Percentiles rank a stretch among this genome's conserved stretches.
Evolutionary conservation across 495 filamentous ascomycete genomes (phyloP).

Genomic region (Penicillium alfredii): DNA sequence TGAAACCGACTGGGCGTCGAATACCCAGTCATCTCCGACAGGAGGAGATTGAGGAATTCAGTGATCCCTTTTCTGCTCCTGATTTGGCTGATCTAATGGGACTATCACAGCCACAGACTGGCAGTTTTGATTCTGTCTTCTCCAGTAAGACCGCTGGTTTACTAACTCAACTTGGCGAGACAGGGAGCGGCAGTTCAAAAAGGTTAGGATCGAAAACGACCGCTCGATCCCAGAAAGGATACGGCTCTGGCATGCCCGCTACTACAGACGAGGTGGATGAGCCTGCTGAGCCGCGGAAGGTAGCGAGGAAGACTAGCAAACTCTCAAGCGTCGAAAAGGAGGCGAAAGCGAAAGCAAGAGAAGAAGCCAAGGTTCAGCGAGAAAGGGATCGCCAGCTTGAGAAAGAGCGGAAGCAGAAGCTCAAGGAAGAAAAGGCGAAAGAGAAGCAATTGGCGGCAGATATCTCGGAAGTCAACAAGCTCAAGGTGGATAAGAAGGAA

Average conservation of each 20-base stretch:
- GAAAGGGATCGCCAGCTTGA: slow-evolving; percentile 38
- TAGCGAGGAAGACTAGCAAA: slow-evolving; percentile 28
- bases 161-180: slow-evolving; percentile 26
- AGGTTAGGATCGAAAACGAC: slow-evolving; percentile 4
- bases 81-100: slow-evolving; percentile 29
- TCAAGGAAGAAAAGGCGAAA: slow-evolving; percentile 51
- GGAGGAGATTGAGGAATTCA: slow-evolving; percentile 36
- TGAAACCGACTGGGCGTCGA: slow-evolving; percentile 6
- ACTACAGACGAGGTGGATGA: slow-evolving; percentile 23
- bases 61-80: slow-evolving; percentile 27
- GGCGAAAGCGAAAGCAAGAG: slow-evolving; percentile 49
- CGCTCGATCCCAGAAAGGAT: slow-evolving; percentile 1
- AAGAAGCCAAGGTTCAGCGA: slow-evolving; percentile 40
- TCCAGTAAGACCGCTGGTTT: slow-evolving; percentile 38
- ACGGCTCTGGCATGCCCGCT: slow-evolving; percentile 1
- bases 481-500: slow-evolving; percentile 69
- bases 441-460: slow-evolving; percentile 65
- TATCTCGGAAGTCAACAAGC: slow-evolving; percentile 67
- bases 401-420: slow-evolving; percentile 44
- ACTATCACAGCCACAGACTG: slow-evolving; percentile 1
- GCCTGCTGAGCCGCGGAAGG: slow-evolving; percentile 14
- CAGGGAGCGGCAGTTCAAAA: slow-evolving; percentile 1
- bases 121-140: slow-evolving; percentile 14
- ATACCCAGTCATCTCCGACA: slow-evolving; percentile 3
- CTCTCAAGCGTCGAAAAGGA: slow-evolving; percentile 42